Evolutionary conservation across 108 stramenopile species (phyloP), one percentile per base, ranked within the genome.

Genomic region (Aureococcus anophagefferens): DNA sequence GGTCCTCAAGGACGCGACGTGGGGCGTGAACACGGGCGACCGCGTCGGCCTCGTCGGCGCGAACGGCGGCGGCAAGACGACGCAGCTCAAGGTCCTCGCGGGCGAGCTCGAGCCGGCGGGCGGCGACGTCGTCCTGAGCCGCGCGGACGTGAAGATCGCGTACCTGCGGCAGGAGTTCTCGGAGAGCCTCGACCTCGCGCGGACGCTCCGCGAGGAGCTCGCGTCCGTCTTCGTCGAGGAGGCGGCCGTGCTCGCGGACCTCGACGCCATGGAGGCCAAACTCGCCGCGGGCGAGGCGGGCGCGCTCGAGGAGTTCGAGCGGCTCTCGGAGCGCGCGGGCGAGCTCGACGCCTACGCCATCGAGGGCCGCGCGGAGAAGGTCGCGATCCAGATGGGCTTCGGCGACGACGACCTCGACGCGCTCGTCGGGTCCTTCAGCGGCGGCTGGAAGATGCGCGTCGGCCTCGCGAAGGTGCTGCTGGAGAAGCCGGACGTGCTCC

Each of bases 391-490:
- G 68, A 94, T 96, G 93, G 96, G 96, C 31, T 98, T 98, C 81
- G 81, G 76, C 25, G 80, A 84, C 5, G 92, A 91, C 33, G 94
- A 96, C 76, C 85, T 76, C n/a, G 88, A 89, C 31, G 86, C 85
- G 74, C 76, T 81, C 4, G 94, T 98, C n/a, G 81, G 84, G 14
- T 87, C 88, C 74, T 98, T 98, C 75, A 89, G 87, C 14, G 97
- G 97, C 29, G 97, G 97, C 0, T 98, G 97, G 97, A 96, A 95
- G 67, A 98, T 98, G 97, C 79, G 97, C 37, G 94, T 96, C 69
- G 97, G 94, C n/a, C 84, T 98, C 40, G 97, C 94, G 36, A 96
- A 96, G 79, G 94, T 96, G 11, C 68, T 98, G 72, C 80, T 95
- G 18, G 73, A 89, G 71, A 93, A 95, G 69, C 96, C 97, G 16